Evolutionary conservation across 2,329 filamentous ascomycete genomes (phyloP).

Genomic region (Nemania sp.): DNA sequence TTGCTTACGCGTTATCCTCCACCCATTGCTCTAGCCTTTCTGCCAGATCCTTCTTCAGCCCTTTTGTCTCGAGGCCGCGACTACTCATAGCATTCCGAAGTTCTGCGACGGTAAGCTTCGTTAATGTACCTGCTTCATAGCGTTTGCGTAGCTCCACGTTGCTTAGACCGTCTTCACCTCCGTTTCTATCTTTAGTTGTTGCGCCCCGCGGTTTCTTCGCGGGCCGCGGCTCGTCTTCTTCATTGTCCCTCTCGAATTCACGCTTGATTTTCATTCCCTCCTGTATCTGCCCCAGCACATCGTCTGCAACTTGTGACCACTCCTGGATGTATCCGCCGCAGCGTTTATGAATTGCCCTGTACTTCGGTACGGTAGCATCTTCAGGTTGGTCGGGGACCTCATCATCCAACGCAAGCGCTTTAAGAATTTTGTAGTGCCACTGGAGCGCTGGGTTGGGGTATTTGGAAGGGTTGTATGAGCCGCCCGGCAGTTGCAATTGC

Average conservation of each 20-base stretch:
- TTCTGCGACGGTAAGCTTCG: conserved; percentile 58
- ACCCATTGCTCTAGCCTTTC: conserved; percentile 61
- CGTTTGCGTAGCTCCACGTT: conserved; percentile 51
- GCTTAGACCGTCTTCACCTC: conserved; percentile 43
- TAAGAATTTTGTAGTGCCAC: conserved; percentile 96
- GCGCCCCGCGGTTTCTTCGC: conserved; percentile 51
- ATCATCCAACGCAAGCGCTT: conserved; percentile 88
- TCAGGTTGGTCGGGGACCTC: conserved; percentile 74
- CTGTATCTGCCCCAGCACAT: conserved; percentile 49
- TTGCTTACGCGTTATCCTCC: conserved; percentile 47
- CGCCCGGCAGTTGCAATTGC: conserved; percentile 86
- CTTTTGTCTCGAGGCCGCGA: conserved; percentile 53
- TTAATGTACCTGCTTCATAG: conserved; percentile 50
- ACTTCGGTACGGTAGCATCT: conserved; percentile 83
- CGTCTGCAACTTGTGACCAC: conserved; percentile 72
- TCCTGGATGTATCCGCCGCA: conserved; percentile 77
- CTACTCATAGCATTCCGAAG: conserved; percentile 53
- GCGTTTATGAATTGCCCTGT: conserved; percentile 86
- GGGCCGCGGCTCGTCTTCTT: conserved; percentile 43
- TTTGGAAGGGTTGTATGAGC: conserved; percentile 77
- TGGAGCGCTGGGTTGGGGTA: conserved; percentile 93
- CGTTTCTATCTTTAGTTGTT: conserved; percentile 36
- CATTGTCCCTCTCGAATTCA: conserved; percentile 47
- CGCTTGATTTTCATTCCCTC: conserved; percentile 53
- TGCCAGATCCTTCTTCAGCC: conserved; percentile 58